Percentiles rank a stretch among this genome's conserved stretches.
phyloP scores from a whole-genome alignment of 2,329 filamentous ascomycete genomes.

The Grosmannia penicillata region DNA sequence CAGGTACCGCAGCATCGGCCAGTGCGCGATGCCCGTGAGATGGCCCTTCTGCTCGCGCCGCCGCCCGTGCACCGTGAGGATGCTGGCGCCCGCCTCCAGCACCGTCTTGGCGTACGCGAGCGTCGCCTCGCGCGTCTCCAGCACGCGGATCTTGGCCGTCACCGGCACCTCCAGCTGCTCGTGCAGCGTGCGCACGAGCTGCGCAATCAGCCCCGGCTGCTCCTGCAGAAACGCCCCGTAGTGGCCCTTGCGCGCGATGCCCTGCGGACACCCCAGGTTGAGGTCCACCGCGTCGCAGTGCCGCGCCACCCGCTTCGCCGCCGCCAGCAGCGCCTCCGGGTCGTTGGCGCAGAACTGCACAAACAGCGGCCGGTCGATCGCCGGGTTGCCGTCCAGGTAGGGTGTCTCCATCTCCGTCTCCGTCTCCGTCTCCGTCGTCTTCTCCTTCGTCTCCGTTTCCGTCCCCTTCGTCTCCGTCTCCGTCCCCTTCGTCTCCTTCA shows the following conservation, averaged over 20 bases:
- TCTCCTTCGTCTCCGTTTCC: conserved; percentile 12
- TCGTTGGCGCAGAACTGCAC: conserved; percentile 96
- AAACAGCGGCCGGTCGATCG: conserved; percentile 74
- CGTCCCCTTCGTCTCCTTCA: conserved; percentile 11
- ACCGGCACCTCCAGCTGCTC: conserved; percentile 66
- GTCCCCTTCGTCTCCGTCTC: conserved; percentile 15
- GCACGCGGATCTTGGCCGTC: conserved; percentile 85
- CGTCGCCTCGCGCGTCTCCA: conserved; percentile 76
- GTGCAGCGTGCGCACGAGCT: conserved; percentile 74
- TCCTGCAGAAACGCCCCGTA: conserved; percentile 95
- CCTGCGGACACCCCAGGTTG: conserved; percentile 91
- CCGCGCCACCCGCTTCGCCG: conserved; percentile 64
- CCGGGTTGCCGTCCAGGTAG: conserved; percentile 77
- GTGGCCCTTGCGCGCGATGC: conserved; percentile 77
- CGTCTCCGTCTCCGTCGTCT: conserved; percentile 17
- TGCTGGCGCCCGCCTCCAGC: conserved; percentile 74
- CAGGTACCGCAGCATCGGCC: conserved; percentile 69
- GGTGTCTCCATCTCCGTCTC: conserved; percentile 17
- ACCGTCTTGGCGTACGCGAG: conserved; percentile 82
- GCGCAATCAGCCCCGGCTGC: conserved; percentile 68
- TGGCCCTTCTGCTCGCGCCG: conserved; percentile 90
- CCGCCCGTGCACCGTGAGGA: conserved; percentile 84
- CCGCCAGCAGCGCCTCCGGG: conserved; percentile 61
- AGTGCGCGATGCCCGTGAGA: conserved; percentile 84
- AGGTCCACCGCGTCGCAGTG: conserved; percentile 93